Percentiles rank a stretch among this genome's conserved stretches.
Conservation (phyloP, 257 asterid species). For the Scutellaria minor region DNA sequence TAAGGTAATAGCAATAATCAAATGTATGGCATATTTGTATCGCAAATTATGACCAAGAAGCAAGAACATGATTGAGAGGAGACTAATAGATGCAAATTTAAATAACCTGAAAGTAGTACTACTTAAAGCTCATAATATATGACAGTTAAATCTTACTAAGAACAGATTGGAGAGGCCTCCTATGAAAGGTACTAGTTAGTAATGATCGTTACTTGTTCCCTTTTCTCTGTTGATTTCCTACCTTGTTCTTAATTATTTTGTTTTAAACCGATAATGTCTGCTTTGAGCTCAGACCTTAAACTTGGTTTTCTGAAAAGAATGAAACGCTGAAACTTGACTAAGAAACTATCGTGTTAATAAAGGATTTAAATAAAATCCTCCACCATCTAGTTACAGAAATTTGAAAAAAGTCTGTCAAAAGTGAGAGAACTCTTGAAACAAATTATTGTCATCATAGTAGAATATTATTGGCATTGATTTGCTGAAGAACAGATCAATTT, state of each 20-base stretch:
- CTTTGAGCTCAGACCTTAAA: constrained; percentile 13
- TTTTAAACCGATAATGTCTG: background rate
- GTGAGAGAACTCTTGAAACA: too few species aligned
- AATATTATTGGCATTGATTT: background rate
- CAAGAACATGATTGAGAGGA: background rate
- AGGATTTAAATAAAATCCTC: background rate
- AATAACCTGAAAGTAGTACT: background rate
- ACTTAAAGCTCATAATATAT: constrained; percentile 6
- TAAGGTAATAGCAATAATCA: background rate
- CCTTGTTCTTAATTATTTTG: background rate
- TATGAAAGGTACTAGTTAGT: background rate
- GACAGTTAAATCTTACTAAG: background rate
- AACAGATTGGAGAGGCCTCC: background rate
- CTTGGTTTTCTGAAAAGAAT: background rate
- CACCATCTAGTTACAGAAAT: background rate
- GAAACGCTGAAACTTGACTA: background rate
- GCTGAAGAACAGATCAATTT: background rate
- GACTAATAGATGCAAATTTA: background rate
- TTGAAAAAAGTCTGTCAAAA: background rate
- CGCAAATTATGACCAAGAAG: constrained; percentile 1
- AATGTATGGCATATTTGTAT: constrained; percentile 1
- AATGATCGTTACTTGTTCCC: background rate
- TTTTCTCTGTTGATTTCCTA: background rate
- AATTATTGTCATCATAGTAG: background rate
- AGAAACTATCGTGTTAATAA: background rate